Base-by-base conservation (phyloP, 116 monocot species). In the Iris pallida region DNA sequence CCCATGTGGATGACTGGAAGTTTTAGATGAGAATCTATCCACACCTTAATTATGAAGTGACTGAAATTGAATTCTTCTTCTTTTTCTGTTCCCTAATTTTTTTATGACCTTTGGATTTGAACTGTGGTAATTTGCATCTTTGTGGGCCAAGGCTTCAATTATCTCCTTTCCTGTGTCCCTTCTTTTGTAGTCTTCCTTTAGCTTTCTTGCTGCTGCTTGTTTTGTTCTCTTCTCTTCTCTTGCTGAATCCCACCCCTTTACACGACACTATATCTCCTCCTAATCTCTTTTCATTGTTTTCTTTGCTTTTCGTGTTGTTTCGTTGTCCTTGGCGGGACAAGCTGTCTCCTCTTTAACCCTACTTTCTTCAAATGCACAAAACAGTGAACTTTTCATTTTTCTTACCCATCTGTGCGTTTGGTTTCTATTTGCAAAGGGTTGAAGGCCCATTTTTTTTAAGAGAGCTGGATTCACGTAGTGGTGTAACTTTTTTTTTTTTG, bases 141-240 rank as follows among this genome's bases (percentile, higher is more conserved):
- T 52, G 68, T 61, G 68, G 75, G 42, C 65, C 57, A 63, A 67
- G 49, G 16, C 43, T 57, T 47, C 16, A 55, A 44, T 42, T 47
- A 16, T 41, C 45, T 73, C 47, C 52, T 60, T 52, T 68, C 43
- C 30, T 30, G 2, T 30, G 30, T 3, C 30, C 59, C 46, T 42
- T 52, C 30, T 64, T 73, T 57, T 55, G 47, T 42, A 20, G 11
- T 47, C 41, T 73, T 64, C 20, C 73, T 57, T 65, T 73, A 55
- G 54, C 65, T 62, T 78, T 78, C 40, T 58, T 64, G 49, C 64
- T 69, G 20, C n/a, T 73, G 55, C 42, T 69, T 44, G 68, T 18
- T 68, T 30, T 68, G 46, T 59, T 79, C 19, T 64, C 73, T 64
- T 79, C 19, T 64, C 73, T 64, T 45, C 42, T 42, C 19, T 57